Base-by-base conservation (phyloP, 768 basidiomycete genomes). In the Lyophyllum shimeji region DNA sequence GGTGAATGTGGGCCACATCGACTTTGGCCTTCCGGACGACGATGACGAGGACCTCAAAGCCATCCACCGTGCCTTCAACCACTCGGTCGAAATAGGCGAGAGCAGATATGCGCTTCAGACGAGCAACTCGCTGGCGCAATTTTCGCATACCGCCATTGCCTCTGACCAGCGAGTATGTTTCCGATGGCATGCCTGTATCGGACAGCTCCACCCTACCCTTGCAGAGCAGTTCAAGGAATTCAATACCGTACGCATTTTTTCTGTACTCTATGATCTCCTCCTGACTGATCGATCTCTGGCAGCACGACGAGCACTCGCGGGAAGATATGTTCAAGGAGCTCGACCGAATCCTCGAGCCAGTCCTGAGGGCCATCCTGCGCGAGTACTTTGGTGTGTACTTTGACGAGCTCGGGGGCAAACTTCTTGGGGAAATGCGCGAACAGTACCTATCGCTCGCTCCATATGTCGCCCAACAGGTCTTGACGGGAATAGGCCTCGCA, bases 161-260 rank as follows among this genome's bases (percentile, higher is more conserved):
- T 49, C 29, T 4, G 31, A 55, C 18, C 54, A 55, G n/a, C 25
- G 42, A 1, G 42, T 55, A 0, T 55, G 54, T 43, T 43, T 55
- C 17, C 48, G 25, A 2, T 45, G 29, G 21, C 48, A 55, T 8
- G 48, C 47, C 5, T 34, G 40, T 11, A 3, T 55, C 0, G n/a
- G 39, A 15, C 53, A 47, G 25, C 46, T 54, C 2, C 46, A 54
- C 37, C 53, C 53, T 9, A 47, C 45, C 1, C 27, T 52, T 9
- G 27, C 42, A 13, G 12, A 7, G 20, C 43, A 44, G n/a, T 24
- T 37, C 34, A 37, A 37, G 29, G 29, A 29, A 5, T 29, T 9
- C 15, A 37, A 37, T 13, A 3, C 34, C 34, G 34, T 37, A 13
- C 3, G 34, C 15, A 37, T 17, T 17, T 17, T n/a, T 3, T 17